Base-by-base conservation (phyloP, 345 rosid genomes). In the Iberis pinnata region DNA sequence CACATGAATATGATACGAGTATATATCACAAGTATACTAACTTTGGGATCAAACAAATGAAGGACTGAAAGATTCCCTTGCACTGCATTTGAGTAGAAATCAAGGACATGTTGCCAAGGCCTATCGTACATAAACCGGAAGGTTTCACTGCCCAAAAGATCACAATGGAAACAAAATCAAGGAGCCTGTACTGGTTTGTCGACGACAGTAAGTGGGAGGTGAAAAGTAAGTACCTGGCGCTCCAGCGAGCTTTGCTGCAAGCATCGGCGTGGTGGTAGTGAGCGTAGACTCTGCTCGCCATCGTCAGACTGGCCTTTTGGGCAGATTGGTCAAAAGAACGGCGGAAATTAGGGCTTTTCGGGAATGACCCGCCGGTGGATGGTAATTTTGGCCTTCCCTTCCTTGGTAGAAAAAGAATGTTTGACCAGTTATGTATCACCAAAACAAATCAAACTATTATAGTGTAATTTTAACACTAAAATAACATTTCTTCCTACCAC, bases 231-330 rank as follows among this genome's bases (percentile, higher is more conserved):
- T n/a, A 80, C 93, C 86, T 83, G 63, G 95, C 74, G 35, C 69
- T 84, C 98, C 98, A 88, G 15, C 98, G 75, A 8, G 74, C 72
- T 40, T 66, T 73, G 39, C 41, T 78, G 77, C 88, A 80, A 7
- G 88, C 78, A 67, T 82, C 89, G 26, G 78, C 73, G 51, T 87
- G 98, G 54, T 84, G 76, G 66, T 87, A 88, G 31, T 82, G 89
- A 43, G 51, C 56, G 64, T 77, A 71, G 17, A 63, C 68, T 63
- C 77, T 79, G 48, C 65, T 53, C 15, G 65, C 56, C 70, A 64
- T 70, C 40, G 46, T 22, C 18, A n/a, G 12, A 35, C 58, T 48
- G 40, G 27, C 47, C 64, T 36, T 32, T 42, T 32, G 48, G 46
- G 26, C 9, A 39, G 41, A 40, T 15, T 4, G 3, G 14, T 20